Percentiles rank a stretch among this genome's conserved stretches.
phyloP scores from a whole-genome alignment of 2,329 filamentous ascomycete species.

The Diaporthe batatas region DNA sequence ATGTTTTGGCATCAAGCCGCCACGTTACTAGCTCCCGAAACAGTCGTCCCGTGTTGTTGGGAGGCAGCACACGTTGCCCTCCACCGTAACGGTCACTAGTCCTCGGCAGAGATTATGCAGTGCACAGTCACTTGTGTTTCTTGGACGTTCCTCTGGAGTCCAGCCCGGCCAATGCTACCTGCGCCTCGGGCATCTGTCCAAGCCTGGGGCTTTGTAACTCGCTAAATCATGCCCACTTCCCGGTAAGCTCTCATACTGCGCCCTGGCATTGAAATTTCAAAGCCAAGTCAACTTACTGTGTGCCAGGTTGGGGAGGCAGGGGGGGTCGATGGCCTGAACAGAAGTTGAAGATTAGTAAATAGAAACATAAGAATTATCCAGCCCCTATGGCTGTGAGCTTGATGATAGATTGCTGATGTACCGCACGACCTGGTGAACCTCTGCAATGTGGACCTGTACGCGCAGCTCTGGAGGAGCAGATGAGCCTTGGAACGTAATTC shows the following conservation, averaged over 20 bases:
- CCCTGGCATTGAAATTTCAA: no score
- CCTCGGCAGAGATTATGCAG: not conserved
- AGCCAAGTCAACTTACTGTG: not conserved
- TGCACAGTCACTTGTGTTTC: not conserved
- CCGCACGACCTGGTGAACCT: not conserved
- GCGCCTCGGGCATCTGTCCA: slow-evolving; percentile 15
- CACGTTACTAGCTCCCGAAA: slow-evolving; percentile 9
- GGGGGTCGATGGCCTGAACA: not conserved
- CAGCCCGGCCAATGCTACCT: slow-evolving; percentile 2
- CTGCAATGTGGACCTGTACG: not conserved
- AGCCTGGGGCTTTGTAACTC: not conserved
- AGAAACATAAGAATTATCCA: not conserved
- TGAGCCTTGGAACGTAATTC: not conserved
- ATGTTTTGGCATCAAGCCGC: slow-evolving; percentile 22
- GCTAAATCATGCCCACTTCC: not conserved
- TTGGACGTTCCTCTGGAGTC: not conserved
- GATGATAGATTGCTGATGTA: not conserved
- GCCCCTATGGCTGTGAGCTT: not conserved
- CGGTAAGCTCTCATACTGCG: not conserved
- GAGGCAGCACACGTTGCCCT: not conserved
- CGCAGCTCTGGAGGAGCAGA: not conserved
- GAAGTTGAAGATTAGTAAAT: not conserved
- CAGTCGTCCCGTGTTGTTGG: slow-evolving; percentile 17
- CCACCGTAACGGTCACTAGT: slow-evolving; percentile 25
- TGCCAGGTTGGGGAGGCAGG: not conserved